phyloP scores from a whole-genome alignment of 768 basidiomycete genomes.

The Gautieria morchelliformis region DNA sequence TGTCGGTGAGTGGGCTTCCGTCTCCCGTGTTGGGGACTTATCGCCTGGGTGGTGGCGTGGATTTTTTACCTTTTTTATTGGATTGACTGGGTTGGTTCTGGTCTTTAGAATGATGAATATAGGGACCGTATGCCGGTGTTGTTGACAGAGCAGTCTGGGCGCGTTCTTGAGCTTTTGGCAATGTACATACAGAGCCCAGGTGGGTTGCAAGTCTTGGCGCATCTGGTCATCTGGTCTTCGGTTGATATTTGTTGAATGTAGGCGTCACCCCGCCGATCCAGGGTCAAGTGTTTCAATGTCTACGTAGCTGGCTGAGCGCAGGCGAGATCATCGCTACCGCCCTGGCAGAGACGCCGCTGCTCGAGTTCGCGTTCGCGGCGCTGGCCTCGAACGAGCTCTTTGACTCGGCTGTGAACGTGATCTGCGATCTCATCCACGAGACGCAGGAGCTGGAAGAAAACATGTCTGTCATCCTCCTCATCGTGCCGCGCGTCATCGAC shows the following conservation, averaged over 20 bases:
- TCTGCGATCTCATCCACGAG: slow-evolving; percentile 95
- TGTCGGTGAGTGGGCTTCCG: slow-evolving; percentile 53
- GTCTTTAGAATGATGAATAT: slow-evolving; percentile 61
- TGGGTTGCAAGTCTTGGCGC: slow-evolving; percentile 26
- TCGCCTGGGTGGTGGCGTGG: not conserved
- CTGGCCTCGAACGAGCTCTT: slow-evolving; percentile 81
- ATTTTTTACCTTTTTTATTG: not conserved
- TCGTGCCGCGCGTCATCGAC: slow-evolving; percentile 79
- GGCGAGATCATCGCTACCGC: slow-evolving; percentile 66
- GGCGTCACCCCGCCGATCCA: slow-evolving; percentile 79
- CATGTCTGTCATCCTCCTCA: slow-evolving; percentile 76
- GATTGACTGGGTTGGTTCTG: not conserved
- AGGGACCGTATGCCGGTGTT: slow-evolving; percentile 48
- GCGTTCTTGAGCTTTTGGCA: slow-evolving; percentile 67
- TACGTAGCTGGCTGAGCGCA: slow-evolving; percentile 80
- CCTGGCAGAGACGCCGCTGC: slow-evolving; percentile 69
- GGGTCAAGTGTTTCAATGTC: slow-evolving; percentile 70
- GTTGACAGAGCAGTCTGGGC: slow-evolving; percentile 56
- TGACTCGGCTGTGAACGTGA: slow-evolving; percentile 82
- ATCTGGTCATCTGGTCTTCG: not conserved
- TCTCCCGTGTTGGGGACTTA: not conserved
- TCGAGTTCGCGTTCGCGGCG: slow-evolving; percentile 76
- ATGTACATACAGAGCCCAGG: slow-evolving; percentile 88
- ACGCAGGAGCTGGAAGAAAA: slow-evolving; percentile 96
- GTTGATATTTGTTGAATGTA: slow-evolving; percentile 21